Conservation (phyloP, 345 rosid species). For the Draba incana region DNA sequence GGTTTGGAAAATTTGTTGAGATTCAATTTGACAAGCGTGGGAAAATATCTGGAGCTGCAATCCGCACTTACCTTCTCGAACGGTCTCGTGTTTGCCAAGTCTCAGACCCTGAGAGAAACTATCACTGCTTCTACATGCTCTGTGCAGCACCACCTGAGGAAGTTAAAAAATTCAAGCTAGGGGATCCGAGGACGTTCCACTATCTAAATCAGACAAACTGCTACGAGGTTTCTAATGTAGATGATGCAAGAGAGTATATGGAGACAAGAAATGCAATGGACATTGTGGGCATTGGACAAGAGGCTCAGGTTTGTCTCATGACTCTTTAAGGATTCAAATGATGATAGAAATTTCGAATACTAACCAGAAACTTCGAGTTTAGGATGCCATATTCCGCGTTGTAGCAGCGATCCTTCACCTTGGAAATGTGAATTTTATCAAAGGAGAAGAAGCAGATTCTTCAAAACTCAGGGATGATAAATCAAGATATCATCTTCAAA, state of each 20-base stretch:
- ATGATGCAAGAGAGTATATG: constrained; percentile 72
- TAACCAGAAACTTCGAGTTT: constrained; percentile 16
- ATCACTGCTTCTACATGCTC: constrained; percentile 75
- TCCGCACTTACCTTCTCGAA: constrained; percentile 78
- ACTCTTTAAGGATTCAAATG: neutral
- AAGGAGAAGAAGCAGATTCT: constrained; percentile 73
- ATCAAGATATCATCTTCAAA: constrained; percentile 59
- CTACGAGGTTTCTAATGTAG: constrained; percentile 64
- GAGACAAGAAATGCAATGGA: constrained; percentile 85
- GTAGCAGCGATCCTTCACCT: constrained; percentile 81
- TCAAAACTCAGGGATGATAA: constrained; percentile 74
- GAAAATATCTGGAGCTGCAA: constrained; percentile 85
- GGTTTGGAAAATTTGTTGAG: constrained; percentile 92
- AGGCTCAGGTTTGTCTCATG: constrained; percentile 56
- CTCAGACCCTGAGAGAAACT: constrained; percentile 81
- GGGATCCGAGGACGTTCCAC: constrained; percentile 66
- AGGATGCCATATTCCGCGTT: constrained; percentile 78
- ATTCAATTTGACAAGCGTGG: constrained; percentile 87
- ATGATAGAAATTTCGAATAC: constrained; percentile 14
- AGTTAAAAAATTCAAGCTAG: constrained; percentile 65
- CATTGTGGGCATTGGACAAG: constrained; percentile 66
- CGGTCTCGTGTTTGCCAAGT: constrained; percentile 83
- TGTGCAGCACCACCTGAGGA: constrained; percentile 79
- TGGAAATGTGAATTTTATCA: constrained; percentile 66
- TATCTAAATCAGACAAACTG: constrained; percentile 75